phyloP scores from a whole-genome alignment of 208 protist species.

The Acanthamoeba lenticulata region DNA sequence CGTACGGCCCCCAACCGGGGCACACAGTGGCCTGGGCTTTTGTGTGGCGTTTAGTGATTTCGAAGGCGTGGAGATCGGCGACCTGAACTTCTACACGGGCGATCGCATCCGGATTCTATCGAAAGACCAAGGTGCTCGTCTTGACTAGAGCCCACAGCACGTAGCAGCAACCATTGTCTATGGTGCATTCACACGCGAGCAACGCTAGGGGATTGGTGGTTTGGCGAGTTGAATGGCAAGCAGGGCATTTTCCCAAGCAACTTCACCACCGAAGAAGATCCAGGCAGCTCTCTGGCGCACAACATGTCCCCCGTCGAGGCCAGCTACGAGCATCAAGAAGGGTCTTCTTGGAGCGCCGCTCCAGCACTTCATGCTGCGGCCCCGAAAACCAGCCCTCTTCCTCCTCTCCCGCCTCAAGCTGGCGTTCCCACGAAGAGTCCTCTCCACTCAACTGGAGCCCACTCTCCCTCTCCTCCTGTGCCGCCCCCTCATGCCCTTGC shows the following conservation, averaged over 20 bases:
- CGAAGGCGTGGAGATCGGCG: background rate
- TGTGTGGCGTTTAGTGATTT: background rate
- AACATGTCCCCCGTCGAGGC: no score
- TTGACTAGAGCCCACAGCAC: background rate
- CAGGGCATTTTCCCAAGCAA: conserved; percentile 56
- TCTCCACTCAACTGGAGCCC: no score
- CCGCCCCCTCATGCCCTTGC: no score
- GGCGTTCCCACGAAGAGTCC: no score
- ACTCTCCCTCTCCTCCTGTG: no score
- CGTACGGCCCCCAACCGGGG: background rate
- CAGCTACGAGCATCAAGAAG: no score
- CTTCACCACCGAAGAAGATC: conserved; percentile 32
- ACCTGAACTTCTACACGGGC: background rate
- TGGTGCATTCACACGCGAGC: background rate
- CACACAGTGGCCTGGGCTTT: background rate
- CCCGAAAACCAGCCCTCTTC: no score
- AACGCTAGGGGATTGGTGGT: background rate
- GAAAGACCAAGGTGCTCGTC: background rate
- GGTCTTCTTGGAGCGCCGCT: no score
- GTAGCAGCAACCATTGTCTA: no score
- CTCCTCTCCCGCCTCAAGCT: no score
- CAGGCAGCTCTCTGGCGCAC: background rate
- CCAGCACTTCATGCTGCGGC: no score
- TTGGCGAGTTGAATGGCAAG: conserved; percentile 24
- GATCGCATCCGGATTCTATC: background rate